Conservation (phyloP, 176 grass and related monocot genomes). For the Cenchrus purpureus region DNA sequence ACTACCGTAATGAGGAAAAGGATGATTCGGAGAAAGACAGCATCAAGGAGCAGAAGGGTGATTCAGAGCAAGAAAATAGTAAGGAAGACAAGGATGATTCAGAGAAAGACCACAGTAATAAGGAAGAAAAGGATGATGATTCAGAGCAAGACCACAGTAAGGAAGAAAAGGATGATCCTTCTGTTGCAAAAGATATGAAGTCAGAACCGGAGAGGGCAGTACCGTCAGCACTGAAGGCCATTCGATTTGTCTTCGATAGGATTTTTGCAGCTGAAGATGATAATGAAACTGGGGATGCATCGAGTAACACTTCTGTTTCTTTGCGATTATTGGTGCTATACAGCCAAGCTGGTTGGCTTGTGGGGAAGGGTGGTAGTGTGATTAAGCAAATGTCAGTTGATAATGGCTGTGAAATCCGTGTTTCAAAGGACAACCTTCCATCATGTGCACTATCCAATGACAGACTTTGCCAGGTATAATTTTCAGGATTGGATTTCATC, state of each 20-base stretch:
- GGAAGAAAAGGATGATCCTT: conserved; percentile 16
- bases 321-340: conserved; percentile 79
- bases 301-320: conserved; percentile 51
- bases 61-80: conserved; percentile 20
- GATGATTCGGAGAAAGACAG: conserved; percentile 24
- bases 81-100: neutral
- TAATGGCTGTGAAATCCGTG: conserved; percentile 72
- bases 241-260: conserved; percentile 79
- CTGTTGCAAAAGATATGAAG: conserved; percentile 40
- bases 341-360: conserved; percentile 82
- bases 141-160: conserved; percentile 3
- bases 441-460: conserved; percentile 70
- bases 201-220: conserved; percentile 49
- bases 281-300: conserved; percentile 51
- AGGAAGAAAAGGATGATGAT: conserved; percentile 35
- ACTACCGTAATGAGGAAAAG: conserved; percentile 34
- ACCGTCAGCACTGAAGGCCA: conserved; percentile 55
- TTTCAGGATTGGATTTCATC: conserved; percentile 32
- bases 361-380: conserved; percentile 78
- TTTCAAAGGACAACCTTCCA: conserved; percentile 82
- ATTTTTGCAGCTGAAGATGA: conserved; percentile 62
- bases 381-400: conserved; percentile 85
- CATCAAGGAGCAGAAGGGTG: conserved; percentile 37
- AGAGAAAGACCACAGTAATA: conserved; percentile 19
- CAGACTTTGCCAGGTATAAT: conserved; percentile 78